phyloP scores from a whole-genome alignment of 2,329 filamentous ascomycete genomes.

The Neocucurbitaria cava region DNA sequence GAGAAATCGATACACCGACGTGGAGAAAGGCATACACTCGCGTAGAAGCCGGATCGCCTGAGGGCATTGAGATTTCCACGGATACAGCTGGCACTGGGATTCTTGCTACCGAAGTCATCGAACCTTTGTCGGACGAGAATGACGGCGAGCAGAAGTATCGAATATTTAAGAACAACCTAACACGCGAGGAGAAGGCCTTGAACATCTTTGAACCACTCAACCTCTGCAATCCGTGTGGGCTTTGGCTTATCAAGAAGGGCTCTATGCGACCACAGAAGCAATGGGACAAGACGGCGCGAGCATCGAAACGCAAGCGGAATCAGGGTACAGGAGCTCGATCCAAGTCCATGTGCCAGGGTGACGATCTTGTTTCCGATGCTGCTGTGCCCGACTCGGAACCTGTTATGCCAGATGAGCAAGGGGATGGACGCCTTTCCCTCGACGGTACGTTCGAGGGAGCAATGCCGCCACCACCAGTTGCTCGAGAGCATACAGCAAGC shows the following conservation, averaged over 20 bases:
- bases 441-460: constrained; percentile 17
- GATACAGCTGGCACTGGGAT: constrained; percentile 74
- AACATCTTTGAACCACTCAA: constrained; percentile 71
- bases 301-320: constrained; percentile 45
- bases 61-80: constrained; percentile 70
- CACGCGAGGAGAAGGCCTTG: constrained; percentile 67
- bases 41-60: constrained; percentile 72
- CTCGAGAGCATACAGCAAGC: constrained; percentile 11
- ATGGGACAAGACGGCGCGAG: constrained; percentile 68
- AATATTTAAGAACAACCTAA: constrained; percentile 77
- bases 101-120: constrained; percentile 43
- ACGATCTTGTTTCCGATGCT: constrained; percentile 51
- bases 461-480: constrained; percentile 18
- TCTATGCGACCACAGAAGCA: constrained; percentile 81
- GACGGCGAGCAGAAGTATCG: constrained; percentile 72
- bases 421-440: constrained; percentile 7
- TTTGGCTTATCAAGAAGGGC: constrained; percentile 92
- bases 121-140: constrained; percentile 55
- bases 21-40: constrained; percentile 95
- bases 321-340: constrained; percentile 44
- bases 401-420: constrained; percentile 20
- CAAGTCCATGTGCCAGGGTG: constrained; percentile 54
- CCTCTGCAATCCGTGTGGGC: constrained; percentile 93
- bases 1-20: constrained; percentile 92
- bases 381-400: constrained; percentile 40